phyloP scores from a whole-genome alignment of 495 filamentous ascomycete genomes.

The Podospora fimiseda region DNA sequence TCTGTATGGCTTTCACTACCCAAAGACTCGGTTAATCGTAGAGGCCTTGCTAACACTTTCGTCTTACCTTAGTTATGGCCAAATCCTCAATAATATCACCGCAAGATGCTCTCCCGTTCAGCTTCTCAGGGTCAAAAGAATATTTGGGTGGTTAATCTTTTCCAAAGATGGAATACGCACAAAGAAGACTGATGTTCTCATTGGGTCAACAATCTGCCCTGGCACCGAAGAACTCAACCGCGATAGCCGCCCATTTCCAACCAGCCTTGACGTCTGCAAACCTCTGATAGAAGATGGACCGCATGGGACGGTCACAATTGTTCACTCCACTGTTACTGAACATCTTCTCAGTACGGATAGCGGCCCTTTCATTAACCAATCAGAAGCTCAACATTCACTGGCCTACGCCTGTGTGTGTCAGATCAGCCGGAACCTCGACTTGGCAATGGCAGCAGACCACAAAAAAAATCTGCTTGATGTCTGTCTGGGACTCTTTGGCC shows the following conservation, averaged over 20 bases:
- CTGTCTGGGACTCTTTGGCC: background rate
- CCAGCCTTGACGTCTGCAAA: background rate
- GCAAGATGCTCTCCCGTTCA: background rate
- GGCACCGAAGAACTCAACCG: background rate
- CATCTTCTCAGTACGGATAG: background rate
- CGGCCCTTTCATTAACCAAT: background rate
- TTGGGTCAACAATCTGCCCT: background rate
- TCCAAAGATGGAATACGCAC: background rate
- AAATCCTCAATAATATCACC: background rate
- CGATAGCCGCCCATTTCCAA: background rate
- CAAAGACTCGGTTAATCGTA: too few species aligned
- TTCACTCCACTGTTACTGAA: background rate
- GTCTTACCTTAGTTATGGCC: background rate
- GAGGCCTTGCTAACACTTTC: too few species aligned
- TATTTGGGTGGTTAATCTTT: background rate
- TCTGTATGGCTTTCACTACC: background rate
- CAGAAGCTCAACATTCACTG: background rate
- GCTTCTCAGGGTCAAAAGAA: background rate
- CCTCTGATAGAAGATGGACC: background rate
- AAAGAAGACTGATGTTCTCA: background rate
- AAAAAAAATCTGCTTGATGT: background rate
- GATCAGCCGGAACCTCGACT: background rate
- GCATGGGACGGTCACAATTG: background rate
- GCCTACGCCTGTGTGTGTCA: background rate
- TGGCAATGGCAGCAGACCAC: background rate